A percentile compares a stretch with the other conserved stretches of the same genome.
Evolutionary conservation across 1,284 basidiomycete genomes (phyloP).

Genomic region (Coriolopsis trogii): DNA sequence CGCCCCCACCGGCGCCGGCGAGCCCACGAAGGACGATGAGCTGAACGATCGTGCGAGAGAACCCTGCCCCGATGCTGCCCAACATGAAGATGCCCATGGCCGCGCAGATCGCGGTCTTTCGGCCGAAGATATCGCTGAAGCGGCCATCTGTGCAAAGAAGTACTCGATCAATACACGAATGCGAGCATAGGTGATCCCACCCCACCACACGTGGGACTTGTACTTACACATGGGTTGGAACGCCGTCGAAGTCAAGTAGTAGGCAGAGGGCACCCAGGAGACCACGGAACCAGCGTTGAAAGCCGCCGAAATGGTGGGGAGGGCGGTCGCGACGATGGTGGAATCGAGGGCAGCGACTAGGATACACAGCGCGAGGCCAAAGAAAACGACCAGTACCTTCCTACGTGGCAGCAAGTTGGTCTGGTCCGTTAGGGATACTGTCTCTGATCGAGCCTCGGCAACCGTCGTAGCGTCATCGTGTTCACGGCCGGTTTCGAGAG

Average conservation of each 20-base stretch:
- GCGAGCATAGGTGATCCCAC: no score
- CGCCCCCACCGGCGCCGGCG: constrained; percentile 70
- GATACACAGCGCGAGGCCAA: constrained; percentile 61
- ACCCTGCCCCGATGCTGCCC: constrained; percentile 60
- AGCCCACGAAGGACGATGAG: constrained; percentile 75
- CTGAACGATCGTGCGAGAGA: constrained; percentile 65
- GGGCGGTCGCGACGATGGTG: constrained; percentile 69
- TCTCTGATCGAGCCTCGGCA: constrained; percentile 14
- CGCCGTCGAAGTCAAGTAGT: constrained; percentile 66
- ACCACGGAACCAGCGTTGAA: constrained; percentile 70
- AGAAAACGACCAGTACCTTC: constrained; percentile 65
- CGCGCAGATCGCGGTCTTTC: constrained; percentile 64
- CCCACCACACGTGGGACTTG: background rate
- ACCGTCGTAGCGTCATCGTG: constrained; percentile 14
- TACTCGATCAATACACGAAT: background rate
- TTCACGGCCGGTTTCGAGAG: background rate
- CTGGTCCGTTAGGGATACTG: constrained; percentile 61
- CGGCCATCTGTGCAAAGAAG: constrained; percentile 53
- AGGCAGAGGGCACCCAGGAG: constrained; percentile 73
- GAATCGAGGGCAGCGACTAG: constrained; percentile 61
- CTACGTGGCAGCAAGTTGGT: constrained; percentile 75
- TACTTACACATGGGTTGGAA: constrained; percentile 55
- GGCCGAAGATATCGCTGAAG: constrained; percentile 77
- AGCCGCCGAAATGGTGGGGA: constrained; percentile 68
- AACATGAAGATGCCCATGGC: constrained; percentile 66